phyloP scores from a whole-genome alignment of 148 eudicot genomes.

The Rhododendron molle region DNA sequence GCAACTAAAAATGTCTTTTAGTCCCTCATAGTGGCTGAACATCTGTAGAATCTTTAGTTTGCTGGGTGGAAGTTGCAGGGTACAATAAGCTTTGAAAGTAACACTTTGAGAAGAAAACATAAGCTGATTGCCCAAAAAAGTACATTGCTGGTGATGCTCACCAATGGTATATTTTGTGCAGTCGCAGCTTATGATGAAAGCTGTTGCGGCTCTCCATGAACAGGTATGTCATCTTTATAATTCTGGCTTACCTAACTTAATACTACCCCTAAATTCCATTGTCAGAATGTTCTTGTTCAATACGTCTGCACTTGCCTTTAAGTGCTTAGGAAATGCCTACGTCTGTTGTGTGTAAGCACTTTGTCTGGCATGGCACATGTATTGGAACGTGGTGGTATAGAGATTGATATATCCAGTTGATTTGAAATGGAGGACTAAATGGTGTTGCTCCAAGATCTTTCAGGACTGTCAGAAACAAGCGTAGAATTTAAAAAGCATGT shows the following conservation, averaged over 20 bases:
- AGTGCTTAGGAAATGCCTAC: not conserved
- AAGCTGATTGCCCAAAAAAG: not conserved
- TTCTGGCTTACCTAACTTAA: not conserved
- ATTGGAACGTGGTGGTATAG: not conserved
- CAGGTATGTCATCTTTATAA: constrained; percentile 9
- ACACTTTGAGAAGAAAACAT: not conserved
- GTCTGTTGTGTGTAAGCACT: not conserved
- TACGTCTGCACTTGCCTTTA: not conserved
- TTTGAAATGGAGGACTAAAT: not conserved
- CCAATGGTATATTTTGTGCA: not conserved
- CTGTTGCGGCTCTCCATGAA: constrained; percentile 16
- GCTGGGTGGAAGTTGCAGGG: not conserved
- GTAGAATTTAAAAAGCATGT: not conserved
- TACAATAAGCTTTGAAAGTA: not conserved
- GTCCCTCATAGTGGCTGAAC: not conserved
- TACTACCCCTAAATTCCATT: not conserved
- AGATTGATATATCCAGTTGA: not conserved
- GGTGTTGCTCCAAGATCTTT: not conserved
- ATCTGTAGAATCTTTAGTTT: not conserved
- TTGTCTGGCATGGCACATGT: not conserved
- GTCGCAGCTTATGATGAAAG: constrained; percentile 15
- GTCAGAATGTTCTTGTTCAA: not conserved
- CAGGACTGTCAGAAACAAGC: not conserved
- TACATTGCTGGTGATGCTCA: constrained; percentile 4
- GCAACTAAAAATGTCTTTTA: not conserved